Percentiles rank a stretch among this genome's conserved stretches.
These are phyloP conservation scores for Microthlaspi erraticum DNA, from an alignment of 345 rosid genomes.

Conservation along the genomic window DNA sequence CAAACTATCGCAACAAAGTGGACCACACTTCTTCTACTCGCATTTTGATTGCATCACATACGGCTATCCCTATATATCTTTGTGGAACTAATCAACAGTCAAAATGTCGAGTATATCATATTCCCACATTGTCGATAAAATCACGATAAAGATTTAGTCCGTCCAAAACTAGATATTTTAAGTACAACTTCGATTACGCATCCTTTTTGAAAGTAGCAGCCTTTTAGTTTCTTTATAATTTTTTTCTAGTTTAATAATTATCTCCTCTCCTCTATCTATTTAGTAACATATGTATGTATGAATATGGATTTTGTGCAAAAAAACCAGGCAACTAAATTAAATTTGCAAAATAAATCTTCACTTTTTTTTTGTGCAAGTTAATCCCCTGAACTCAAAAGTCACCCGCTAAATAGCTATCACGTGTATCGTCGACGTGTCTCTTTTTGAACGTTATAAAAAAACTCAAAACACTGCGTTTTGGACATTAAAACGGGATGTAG, in stretches of 20 bases:
- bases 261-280: background rate
- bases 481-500: too few species aligned
- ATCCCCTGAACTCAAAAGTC: too few species aligned
- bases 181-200: constrained; percentile 19
- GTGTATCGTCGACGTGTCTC: too few species aligned
- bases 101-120: constrained; percentile 31
- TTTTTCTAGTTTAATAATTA: background rate
- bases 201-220: constrained; percentile 17
- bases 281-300: background rate
- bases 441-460: too few species aligned
- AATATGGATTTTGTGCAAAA: too few species aligned
- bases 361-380: too few species aligned
- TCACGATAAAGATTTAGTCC: background rate
- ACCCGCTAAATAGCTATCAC: too few species aligned
- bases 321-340: too few species aligned
- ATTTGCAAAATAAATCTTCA: too few species aligned
- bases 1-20: constrained; percentile 10
- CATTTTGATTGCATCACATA: constrained; percentile 27
- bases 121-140: constrained; percentile 26
- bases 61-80: background rate
- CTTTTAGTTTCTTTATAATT: background rate
- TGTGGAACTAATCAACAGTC: constrained; percentile 43
- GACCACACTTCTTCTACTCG: constrained; percentile 33
- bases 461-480: too few species aligned
- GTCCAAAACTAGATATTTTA: constrained; percentile 3